Evolutionary conservation across 768 basidiomycete genomes (phyloP).

Genomic region (Panus rudis): DNA sequence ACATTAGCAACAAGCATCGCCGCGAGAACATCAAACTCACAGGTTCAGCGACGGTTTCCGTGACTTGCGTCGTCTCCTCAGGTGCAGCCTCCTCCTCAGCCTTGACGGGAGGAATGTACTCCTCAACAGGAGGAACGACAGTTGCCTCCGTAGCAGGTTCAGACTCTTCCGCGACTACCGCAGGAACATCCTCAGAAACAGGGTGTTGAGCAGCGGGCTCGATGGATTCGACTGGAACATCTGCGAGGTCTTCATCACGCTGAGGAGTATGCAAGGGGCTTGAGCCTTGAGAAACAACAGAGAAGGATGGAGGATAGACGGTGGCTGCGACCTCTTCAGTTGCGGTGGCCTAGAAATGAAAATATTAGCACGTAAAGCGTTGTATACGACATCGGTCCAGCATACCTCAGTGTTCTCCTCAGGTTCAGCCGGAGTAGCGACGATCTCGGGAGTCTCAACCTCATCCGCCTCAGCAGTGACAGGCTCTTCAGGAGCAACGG

Average conservation of each 20-base stretch:
- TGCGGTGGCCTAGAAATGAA: conserved; percentile 1
- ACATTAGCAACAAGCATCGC: too few relatives aligned
- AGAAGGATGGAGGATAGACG: conserved; percentile 40
- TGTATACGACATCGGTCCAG: background rate
- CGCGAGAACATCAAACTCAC: too few relatives aligned
- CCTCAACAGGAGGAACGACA: conserved; percentile 2
- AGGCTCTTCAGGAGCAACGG: background rate
- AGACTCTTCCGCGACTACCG: background rate
- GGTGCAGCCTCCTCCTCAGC: background rate
- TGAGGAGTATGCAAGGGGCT: conserved; percentile 11
- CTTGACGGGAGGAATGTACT: conserved; percentile 3
- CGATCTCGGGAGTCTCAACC: conserved; percentile 4
- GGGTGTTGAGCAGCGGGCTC: background rate
- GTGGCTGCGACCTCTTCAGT: background rate
- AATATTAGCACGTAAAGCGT: too few relatives aligned
- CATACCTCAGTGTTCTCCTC: background rate
- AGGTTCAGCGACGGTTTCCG: conserved; percentile 1
- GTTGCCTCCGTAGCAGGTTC: background rate
- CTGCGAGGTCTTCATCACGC: background rate
- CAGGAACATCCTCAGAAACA: background rate
- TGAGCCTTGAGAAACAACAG: conserved; percentile 36
- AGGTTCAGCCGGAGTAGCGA: conserved; percentile 8
- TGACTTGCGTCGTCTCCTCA: background rate
- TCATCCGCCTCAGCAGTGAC: conserved; percentile 5
- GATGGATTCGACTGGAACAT: background rate